Conservation (phyloP, 2,329 filamentous ascomycete species). For the Nemania bipapillata region DNA sequence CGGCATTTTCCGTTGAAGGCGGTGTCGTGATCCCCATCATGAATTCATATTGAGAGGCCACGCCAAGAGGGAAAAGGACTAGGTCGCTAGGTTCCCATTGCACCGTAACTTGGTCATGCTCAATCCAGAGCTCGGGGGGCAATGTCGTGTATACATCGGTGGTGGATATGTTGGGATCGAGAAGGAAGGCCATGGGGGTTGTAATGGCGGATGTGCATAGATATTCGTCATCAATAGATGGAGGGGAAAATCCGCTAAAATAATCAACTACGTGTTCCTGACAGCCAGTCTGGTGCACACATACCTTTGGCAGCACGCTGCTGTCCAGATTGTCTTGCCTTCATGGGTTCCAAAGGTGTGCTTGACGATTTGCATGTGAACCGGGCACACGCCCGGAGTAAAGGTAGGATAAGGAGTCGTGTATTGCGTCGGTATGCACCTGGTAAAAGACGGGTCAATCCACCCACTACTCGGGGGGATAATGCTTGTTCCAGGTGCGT, state of each 20-base stretch:
- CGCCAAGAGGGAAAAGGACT: conserved; percentile 37
- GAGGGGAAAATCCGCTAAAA: conserved; percentile 46
- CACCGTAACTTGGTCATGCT: conserved; percentile 49
- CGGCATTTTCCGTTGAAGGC: conserved; percentile 18
- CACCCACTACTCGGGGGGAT: conserved; percentile 49
- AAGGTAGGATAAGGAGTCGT: conserved; percentile 44
- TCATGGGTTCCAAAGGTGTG: conserved; percentile 32
- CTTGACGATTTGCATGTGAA: conserved; percentile 45
- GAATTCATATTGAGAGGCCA: conserved; percentile 44
- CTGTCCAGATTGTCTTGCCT: conserved; percentile 44
- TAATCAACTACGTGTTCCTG: conserved; percentile 19
- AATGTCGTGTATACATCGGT: conserved; percentile 49
- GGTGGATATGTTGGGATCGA: conserved; percentile 48
- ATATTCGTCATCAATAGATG: conserved; percentile 35
- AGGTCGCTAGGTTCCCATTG: conserved; percentile 47
- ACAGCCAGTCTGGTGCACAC: background rate
- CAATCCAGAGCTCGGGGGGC: conserved; percentile 43
- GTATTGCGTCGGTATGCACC: conserved; percentile 48
- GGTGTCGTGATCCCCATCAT: conserved; percentile 44
- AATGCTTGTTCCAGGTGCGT: conserved; percentile 43
- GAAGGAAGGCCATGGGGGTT: conserved; percentile 47
- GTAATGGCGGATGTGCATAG: conserved; percentile 48
- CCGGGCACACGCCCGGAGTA: conserved; percentile 49
- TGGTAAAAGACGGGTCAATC: conserved; percentile 48
- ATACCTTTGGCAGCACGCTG: conserved; percentile 49